Conservation (phyloP, 306 rosid species). For the Senna tora region DNA sequence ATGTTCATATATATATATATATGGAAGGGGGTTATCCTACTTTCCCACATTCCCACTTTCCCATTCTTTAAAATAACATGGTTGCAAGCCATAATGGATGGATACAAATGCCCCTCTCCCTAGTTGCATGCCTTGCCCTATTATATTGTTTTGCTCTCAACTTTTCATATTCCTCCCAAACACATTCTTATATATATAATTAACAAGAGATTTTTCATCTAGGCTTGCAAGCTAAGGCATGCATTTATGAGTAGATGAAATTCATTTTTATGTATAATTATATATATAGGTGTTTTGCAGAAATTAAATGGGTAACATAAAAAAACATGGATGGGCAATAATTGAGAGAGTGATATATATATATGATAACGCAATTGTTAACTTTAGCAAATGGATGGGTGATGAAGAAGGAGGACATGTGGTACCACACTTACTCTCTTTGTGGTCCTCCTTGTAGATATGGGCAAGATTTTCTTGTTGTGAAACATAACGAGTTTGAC, state of each 20-base stretch:
- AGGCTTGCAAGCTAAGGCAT: background rate
- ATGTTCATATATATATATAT: too few species aligned
- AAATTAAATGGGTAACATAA: background rate
- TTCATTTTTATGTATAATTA: too few species aligned
- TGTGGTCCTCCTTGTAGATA: conserved; percentile 53
- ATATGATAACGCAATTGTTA: conserved; percentile 24
- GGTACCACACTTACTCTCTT: conserved; percentile 31
- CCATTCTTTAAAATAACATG: background rate
- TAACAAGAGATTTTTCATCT: background rate
- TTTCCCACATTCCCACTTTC: background rate
- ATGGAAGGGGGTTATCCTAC: too few species aligned
- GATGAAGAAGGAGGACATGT: conserved; percentile 31
- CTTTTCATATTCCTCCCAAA: background rate
- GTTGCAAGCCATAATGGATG: background rate
- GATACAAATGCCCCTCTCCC: too few species aligned
- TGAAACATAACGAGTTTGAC: conserved; percentile 41
- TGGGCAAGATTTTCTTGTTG: conserved; percentile 47
- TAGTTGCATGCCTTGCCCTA: too few species aligned
- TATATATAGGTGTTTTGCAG: background rate
- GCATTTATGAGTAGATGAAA: background rate
- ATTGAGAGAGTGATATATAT: background rate
- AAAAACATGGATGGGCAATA: conserved; percentile 6
- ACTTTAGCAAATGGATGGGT: conserved; percentile 24
- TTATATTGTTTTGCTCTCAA: too few species aligned
- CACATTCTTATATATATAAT: too few species aligned